Percentiles rank a stretch among this genome's conserved stretches.
phyloP scores from a whole-genome alignment of 371 early-diverging fungal genomes.

The Mucor irregularis region DNA sequence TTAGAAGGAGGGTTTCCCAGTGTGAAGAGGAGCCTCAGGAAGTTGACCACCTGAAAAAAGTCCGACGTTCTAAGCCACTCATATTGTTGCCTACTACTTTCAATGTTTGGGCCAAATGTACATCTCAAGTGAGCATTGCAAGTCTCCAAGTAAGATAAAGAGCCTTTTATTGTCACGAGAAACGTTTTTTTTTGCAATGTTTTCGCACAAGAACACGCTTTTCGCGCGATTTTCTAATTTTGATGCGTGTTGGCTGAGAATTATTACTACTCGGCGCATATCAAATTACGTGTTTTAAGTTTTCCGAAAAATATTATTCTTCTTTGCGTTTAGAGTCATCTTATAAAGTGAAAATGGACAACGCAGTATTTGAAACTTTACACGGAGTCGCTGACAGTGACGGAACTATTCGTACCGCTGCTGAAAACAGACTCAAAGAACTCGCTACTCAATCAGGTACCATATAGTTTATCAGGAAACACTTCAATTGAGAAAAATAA shows the following conservation, averaged over 20 bases:
- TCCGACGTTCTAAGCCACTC: conserved; percentile 15
- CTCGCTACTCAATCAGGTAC: conserved; percentile 65
- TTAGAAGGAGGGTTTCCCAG: conserved; percentile 22
- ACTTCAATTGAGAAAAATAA: background rate
- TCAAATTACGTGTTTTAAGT: too few relatives aligned
- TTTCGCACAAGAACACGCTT: too few relatives aligned
- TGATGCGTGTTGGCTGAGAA: too few relatives aligned
- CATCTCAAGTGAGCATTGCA: too few relatives aligned
- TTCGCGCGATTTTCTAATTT: too few relatives aligned
- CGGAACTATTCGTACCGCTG: conserved; percentile 62
- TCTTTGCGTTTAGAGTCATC: background rate
- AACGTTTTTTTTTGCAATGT: too few relatives aligned
- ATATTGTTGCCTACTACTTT: too few relatives aligned
- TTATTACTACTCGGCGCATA: too few relatives aligned
- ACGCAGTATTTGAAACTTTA: conserved; percentile 70
- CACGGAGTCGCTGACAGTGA: conserved; percentile 70
- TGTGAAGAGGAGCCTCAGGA: background rate
- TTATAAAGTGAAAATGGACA: conserved; percentile 58
- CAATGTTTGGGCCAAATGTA: too few relatives aligned
- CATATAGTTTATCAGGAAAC: background rate
- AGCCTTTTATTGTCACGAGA: too few relatives aligned
- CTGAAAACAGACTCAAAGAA: conserved; percentile 72
- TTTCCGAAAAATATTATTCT: background rate
- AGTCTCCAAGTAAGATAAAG: too few relatives aligned
- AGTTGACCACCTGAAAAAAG: conserved; percentile 4